phyloP scores from a whole-genome alignment of 2,329 filamentous ascomycete species.

The Penicillium sp. region DNA sequence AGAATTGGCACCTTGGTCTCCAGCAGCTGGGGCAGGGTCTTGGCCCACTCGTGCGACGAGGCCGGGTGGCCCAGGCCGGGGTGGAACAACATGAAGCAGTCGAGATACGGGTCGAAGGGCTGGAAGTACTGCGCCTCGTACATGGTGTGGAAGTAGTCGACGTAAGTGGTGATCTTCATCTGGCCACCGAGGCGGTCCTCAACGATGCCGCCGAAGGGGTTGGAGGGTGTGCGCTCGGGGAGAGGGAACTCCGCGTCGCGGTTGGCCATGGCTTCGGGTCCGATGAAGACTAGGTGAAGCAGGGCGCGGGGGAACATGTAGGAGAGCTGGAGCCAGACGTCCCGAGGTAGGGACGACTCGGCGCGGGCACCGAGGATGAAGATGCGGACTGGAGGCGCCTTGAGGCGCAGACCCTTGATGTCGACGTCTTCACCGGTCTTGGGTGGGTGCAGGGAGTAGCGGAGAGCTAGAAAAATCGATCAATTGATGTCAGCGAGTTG shows the following conservation, averaged over 20 bases:
- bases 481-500: not conserved
- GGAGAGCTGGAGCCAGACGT: slow-evolving; percentile 93
- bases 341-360: slow-evolving; percentile 93
- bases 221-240: slow-evolving; percentile 79
- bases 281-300: slow-evolving; percentile 92
- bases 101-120: slow-evolving; percentile 97
- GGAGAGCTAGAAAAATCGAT: slow-evolving; percentile 67
- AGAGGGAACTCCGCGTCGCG: slow-evolving; percentile 92
- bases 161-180: slow-evolving; percentile 96
- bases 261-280: slow-evolving; percentile 94
- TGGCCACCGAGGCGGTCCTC: slow-evolving; percentile 87
- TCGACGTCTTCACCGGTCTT: slow-evolving; percentile 74
- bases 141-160: slow-evolving; percentile 97
- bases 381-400: slow-evolving; percentile 85
- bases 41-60: slow-evolving; percentile 90
- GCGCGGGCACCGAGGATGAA: slow-evolving; percentile 94
- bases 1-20: slow-evolving; percentile 96
- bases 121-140: slow-evolving; percentile 89
- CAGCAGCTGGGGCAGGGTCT: slow-evolving; percentile 84
- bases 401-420: slow-evolving; percentile 79
- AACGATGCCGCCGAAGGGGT: slow-evolving; percentile 92
- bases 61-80: slow-evolving; percentile 94
- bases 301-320: slow-evolving; percentile 92
- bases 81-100: slow-evolving; percentile 96
- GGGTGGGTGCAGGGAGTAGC: slow-evolving; percentile 92